phyloP scores from a whole-genome alignment of 2,329 filamentous ascomycete species.

The Rachicladosporium sp. region DNA sequence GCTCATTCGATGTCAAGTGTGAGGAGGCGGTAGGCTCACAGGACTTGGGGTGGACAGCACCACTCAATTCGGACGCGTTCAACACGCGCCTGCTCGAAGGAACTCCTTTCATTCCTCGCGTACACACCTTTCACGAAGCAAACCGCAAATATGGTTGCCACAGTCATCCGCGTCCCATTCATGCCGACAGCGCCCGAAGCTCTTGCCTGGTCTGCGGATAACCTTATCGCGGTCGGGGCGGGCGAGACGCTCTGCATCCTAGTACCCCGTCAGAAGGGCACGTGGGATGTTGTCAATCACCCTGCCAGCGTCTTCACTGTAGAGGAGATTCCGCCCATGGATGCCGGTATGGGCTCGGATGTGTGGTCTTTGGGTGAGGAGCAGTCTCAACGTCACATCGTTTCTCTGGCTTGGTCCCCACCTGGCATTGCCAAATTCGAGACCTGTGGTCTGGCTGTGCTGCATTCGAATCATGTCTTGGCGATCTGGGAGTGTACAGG shows the following conservation, averaged over 20 bases:
- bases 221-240: constrained; percentile 44
- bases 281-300: constrained; percentile 28
- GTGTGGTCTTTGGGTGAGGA: constrained; percentile 48
- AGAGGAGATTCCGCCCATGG: constrained; percentile 32
- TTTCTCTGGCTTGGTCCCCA: constrained; percentile 44
- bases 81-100: too few species aligned
- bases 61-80: too few species aligned
- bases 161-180: constrained; percentile 20
- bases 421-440: constrained; percentile 42
- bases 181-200: constrained; percentile 42
- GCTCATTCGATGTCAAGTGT: too few species aligned
- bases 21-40: too few species aligned
- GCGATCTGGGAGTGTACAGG: constrained; percentile 44
- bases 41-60: too few species aligned
- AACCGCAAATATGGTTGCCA: constrained; percentile 2
- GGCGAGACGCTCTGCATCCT: constrained; percentile 44
- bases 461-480: constrained; percentile 44
- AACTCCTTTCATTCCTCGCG: not conserved
- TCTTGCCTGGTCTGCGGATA: constrained; percentile 47
- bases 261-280: constrained; percentile 15
- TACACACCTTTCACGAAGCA: constrained; percentile 6
- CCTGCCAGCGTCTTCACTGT: constrained; percentile 40
- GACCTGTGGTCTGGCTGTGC: constrained; percentile 41
- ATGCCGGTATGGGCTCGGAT: constrained; percentile 33
- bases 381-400: constrained; percentile 39